Conservation (phyloP, 768 basidiomycete genomes). For the Russula abietina region DNA sequence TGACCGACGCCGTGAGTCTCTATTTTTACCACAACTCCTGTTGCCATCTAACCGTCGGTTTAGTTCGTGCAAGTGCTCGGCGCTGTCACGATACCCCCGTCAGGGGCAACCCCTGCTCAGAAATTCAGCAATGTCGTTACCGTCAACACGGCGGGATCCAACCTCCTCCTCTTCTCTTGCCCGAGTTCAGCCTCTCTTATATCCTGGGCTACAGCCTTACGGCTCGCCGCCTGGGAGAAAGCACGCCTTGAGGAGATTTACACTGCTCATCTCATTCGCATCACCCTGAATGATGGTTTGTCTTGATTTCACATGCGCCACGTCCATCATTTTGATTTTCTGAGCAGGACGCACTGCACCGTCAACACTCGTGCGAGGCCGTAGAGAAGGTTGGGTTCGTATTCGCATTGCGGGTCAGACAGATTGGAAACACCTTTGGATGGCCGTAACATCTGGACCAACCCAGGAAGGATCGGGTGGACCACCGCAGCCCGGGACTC, state of each 20-base stretch:
- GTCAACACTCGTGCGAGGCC: constrained; percentile 60
- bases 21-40: constrained; percentile 11
- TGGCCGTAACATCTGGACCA: constrained; percentile 55
- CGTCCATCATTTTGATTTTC: constrained; percentile 3
- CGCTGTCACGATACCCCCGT: constrained; percentile 59
- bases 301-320: neutral
- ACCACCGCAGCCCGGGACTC: constrained; percentile 27
- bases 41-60: constrained; percentile 15
- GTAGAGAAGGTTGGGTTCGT: constrained; percentile 88
- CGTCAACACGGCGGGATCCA: constrained; percentile 90
- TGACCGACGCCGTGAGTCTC: constrained; percentile 75
- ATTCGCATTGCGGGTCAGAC: constrained; percentile 94
- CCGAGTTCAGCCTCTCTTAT: constrained; percentile 61
- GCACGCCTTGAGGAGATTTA: constrained; percentile 95
- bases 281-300: constrained; percentile 52
- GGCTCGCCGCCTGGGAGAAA: constrained; percentile 92
- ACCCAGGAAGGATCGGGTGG: constrained; percentile 26
- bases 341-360: constrained; percentile 44
- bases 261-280: constrained; percentile 87
- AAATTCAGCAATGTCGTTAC: constrained; percentile 77
- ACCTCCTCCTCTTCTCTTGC: constrained; percentile 84
- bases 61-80: constrained; percentile 79
- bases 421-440: constrained; percentile 92
- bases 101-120: constrained; percentile 43
- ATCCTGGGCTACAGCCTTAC: constrained; percentile 88